phyloP scores from a whole-genome alignment of 441 rosid genomes.

The Theobroma grandiflorum region DNA sequence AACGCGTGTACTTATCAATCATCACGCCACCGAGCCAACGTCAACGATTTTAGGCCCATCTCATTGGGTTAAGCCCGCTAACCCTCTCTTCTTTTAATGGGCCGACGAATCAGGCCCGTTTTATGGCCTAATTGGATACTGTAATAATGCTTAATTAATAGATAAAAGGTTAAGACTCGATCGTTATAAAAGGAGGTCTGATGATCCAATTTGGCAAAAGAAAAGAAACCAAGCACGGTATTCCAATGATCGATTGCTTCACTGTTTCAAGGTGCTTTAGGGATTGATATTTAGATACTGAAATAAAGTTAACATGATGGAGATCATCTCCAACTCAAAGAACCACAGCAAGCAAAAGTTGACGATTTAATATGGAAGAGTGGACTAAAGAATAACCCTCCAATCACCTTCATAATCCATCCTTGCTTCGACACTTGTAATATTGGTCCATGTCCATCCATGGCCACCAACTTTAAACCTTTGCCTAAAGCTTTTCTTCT shows the following conservation, averaged over 20 bases:
- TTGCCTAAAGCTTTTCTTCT: not conserved
- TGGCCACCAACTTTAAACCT: not conserved
- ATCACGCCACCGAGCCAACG: too few species aligned
- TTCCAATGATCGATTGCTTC: constrained; percentile 1
- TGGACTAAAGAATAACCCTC: not conserved
- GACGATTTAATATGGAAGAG: not conserved
- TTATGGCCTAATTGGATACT: too few species aligned
- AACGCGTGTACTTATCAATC: too few species aligned
- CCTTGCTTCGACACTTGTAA: not conserved
- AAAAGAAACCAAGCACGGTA: not conserved
- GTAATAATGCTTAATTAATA: too few species aligned
- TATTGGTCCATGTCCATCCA: not conserved
- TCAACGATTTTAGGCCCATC: too few species aligned
- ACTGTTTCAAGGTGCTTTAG: not conserved
- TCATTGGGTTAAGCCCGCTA: too few species aligned
- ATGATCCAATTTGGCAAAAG: too few species aligned
- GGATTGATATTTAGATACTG: not conserved
- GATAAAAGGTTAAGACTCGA: not conserved
- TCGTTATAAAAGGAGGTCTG: not conserved
- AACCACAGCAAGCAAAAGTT: not conserved
- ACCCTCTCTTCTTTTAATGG: too few species aligned
- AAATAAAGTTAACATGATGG: not conserved
- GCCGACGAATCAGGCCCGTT: too few species aligned
- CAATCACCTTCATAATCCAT: not conserved
- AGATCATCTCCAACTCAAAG: not conserved